Percentiles rank a stretch among this genome's conserved stretches.
Evolutionary conservation across 257 asterid species (phyloP).

Genomic region (Ophiorrhiza pumila): DNA sequence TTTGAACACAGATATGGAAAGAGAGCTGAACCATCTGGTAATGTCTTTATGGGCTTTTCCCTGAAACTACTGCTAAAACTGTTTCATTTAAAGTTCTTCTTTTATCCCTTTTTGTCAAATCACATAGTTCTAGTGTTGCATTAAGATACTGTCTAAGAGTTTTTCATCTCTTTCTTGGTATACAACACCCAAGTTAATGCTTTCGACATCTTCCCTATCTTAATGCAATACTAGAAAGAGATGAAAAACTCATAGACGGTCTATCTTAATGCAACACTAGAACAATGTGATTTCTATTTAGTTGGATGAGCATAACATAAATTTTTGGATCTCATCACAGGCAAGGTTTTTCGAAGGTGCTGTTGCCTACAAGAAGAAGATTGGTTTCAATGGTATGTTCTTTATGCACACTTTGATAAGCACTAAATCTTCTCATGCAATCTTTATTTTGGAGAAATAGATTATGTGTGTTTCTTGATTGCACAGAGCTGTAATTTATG

Average conservation of each 20-base stretch:
- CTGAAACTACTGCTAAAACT: neutral
- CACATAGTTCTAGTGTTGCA: neutral
- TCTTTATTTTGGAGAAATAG: neutral
- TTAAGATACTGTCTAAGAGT: neutral
- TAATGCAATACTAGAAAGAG: too few species aligned
- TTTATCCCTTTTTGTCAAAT: neutral
- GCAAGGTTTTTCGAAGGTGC: constrained; percentile 94
- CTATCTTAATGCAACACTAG: too few species aligned
- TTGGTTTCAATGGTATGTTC: constrained; percentile 85
- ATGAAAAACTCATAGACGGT: too few species aligned
- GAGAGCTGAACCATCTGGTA: constrained; percentile 92
- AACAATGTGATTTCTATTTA: too few species aligned
- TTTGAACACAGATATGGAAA: constrained; percentile 94
- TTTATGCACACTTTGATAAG: neutral
- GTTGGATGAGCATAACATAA: neutral
- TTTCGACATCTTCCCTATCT: too few species aligned
- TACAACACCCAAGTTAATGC: neutral
- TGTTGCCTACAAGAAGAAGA: constrained; percentile 90
- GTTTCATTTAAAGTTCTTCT: neutral
- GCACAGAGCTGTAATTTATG: neutral
- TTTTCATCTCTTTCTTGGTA: neutral
- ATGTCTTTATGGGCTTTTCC: constrained; percentile 4
- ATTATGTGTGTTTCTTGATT: neutral
- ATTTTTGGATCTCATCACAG: constrained; percentile 33
- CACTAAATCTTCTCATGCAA: neutral